Percentiles rank a stretch among this genome's conserved stretches.
phyloP scores from a whole-genome alignment of 2,329 filamentous ascomycete species.

The Sarocladium oryzae region DNA sequence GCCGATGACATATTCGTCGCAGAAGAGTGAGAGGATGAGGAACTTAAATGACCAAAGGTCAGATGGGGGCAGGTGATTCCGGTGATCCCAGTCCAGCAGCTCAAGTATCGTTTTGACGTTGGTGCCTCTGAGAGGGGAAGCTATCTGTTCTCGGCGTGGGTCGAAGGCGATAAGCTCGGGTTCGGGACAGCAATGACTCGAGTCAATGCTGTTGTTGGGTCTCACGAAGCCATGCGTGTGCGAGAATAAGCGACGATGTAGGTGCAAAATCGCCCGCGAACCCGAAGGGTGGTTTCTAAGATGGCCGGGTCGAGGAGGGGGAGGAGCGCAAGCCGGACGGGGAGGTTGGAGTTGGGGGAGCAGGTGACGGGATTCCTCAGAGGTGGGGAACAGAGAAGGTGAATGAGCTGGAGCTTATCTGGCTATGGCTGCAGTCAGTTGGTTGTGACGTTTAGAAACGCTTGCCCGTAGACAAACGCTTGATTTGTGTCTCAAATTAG shows the following conservation, averaged over 20 bases:
- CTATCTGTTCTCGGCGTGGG: neutral
- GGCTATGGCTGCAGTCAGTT: too few relatives aligned
- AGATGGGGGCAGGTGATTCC: neutral
- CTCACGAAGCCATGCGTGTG: neutral
- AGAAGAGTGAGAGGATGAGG: too few relatives aligned
- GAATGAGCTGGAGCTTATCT: constrained; percentile 6
- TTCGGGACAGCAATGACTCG: neutral
- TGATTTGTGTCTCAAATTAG: too few relatives aligned
- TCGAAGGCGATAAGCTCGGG: neutral
- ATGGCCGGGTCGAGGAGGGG: neutral
- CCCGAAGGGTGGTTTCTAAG: neutral
- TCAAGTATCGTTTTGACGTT: neutral
- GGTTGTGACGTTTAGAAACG: too few relatives aligned
- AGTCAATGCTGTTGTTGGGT: neutral
- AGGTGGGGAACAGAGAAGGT: constrained; percentile 4
- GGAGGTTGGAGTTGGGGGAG: constrained; percentile 4
- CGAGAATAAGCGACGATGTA: neutral
- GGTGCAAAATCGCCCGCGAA: neutral
- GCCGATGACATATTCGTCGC: constrained; percentile 33
- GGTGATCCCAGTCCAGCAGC: too few relatives aligned
- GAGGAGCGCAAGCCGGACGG: neutral
- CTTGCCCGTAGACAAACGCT: too few relatives aligned
- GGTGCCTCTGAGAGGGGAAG: neutral
- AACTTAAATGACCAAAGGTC: too few relatives aligned
- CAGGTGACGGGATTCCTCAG: constrained; percentile 5